Conservation (phyloP, 2,329 filamentous ascomycete genomes). For the Diaporthe ilicicola region DNA sequence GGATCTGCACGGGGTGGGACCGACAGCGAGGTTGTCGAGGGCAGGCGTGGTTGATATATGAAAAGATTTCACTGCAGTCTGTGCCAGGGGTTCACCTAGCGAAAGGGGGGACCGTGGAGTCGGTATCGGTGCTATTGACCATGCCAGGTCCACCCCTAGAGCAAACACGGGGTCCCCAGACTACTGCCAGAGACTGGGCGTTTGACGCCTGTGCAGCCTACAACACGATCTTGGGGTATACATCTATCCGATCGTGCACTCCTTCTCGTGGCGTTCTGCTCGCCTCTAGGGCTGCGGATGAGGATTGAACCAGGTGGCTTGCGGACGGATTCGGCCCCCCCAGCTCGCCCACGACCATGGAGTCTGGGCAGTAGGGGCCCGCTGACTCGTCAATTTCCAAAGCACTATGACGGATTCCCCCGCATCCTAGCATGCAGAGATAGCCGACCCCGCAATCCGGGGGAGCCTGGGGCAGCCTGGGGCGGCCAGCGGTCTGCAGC, state of each 20-base stretch:
- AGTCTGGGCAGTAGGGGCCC: not conserved
- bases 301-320: constrained; percentile 30
- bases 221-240: constrained; percentile 14
- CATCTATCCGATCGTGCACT: constrained; percentile 22
- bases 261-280: not conserved
- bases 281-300: constrained; percentile 17
- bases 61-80: constrained; percentile 17
- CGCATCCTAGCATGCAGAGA: constrained; percentile 5
- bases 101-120: constrained; percentile 14
- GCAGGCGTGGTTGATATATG: constrained; percentile 29
- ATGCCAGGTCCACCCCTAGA: constrained; percentile 16
- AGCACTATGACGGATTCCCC: not conserved
- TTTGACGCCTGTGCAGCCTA: not conserved
- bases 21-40: not conserved
- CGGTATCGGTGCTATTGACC: not conserved
- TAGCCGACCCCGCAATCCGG: constrained; percentile 18
- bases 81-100: constrained; percentile 6
- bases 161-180: constrained; percentile 29
- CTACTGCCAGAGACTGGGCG: no score
- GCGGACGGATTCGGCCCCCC: not conserved
- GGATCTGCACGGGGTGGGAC: not conserved
- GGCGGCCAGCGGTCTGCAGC: constrained; percentile 7
- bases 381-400: constrained; percentile 13
- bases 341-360: not conserved
- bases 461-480: constrained; percentile 13